Evolutionary conservation across 176 grass and related monocot genomes (phyloP).

Genomic region (Elymus sibiricus): DNA sequence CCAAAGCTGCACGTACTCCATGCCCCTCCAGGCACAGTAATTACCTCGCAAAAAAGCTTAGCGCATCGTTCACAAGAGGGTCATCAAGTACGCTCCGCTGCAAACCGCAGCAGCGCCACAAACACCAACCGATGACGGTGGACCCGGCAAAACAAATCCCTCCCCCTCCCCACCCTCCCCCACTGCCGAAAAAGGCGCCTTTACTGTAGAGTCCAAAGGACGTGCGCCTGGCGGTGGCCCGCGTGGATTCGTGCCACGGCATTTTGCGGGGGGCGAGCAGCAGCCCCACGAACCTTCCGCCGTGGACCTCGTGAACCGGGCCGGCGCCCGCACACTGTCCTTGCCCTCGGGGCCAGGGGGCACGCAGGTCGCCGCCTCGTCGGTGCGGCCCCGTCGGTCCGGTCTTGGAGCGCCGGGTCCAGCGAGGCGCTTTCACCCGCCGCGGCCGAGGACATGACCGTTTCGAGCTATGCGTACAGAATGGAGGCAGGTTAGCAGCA

Average conservation of each 20-base stretch:
- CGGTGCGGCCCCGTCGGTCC: neutral
- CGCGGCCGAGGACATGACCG: neutral
- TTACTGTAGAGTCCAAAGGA: neutral
- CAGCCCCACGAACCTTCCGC: neutral
- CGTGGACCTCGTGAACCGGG: slow-evolving; percentile 14
- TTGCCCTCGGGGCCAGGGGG: neutral
- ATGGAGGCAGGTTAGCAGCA: neutral
- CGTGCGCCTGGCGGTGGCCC: slow-evolving; percentile 11
- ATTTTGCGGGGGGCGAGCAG: slow-evolving; percentile 1
- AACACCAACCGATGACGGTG: slow-evolving; percentile 18
- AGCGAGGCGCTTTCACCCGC: neutral
- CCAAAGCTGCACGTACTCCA: no score
- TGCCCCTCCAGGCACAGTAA: no score
- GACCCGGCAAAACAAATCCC: neutral
- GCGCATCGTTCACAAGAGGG: no score
- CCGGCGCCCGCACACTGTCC: neutral
- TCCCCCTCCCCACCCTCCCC: no score
- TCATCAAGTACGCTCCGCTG: no score
- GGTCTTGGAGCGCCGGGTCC: slow-evolving; percentile 18
- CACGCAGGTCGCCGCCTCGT: neutral
- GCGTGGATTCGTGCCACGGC: slow-evolving; percentile 24
- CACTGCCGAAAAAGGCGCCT: neutral
- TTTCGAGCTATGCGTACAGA: slow-evolving; percentile 4
- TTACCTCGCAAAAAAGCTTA: no score
- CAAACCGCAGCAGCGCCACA: neutral